Evolutionary conservation across 768 basidiomycete genomes (phyloP).

Genomic region (Trametes cubensis): DNA sequence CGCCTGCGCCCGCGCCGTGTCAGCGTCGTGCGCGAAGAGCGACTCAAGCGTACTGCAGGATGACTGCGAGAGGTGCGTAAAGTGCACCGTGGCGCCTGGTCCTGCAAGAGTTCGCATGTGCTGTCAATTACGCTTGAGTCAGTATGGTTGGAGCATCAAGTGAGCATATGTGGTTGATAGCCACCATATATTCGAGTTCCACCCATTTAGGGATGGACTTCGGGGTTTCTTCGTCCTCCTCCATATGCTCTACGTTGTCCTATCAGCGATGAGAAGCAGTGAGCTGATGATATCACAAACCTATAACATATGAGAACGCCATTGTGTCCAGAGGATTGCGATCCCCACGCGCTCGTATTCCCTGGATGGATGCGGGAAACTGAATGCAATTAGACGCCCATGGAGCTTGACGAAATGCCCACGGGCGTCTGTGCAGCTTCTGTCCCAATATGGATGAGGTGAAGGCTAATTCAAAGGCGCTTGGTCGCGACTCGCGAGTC

Average conservation of each 20-base stretch:
- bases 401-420: too few species aligned
- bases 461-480: too few species aligned
- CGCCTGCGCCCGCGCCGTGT: slow-evolving; percentile 36
- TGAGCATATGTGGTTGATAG: not conserved
- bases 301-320: slow-evolving; percentile 35
- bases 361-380: not conserved
- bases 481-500: too few species aligned
- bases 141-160: not conserved
- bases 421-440: too few species aligned
- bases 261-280: not conserved
- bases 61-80: slow-evolving; percentile 82
- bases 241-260: slow-evolving; percentile 77
- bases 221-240: slow-evolving; percentile 81
- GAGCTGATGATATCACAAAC: not conserved
- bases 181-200: slow-evolving; percentile 83
- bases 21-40: slow-evolving; percentile 32
- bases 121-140: slow-evolving; percentile 37
- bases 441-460: too few species aligned
- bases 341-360: too few species aligned
- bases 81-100: slow-evolving; percentile 63
- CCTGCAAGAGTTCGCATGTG: slow-evolving; percentile 87
- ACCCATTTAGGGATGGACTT: slow-evolving; percentile 87
- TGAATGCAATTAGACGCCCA: too few species aligned
- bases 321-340: slow-evolving; percentile 17
- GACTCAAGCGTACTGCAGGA: slow-evolving; percentile 58